phyloP scores from a whole-genome alignment of 164 flowering plant species.

The Echeveria elegans region DNA sequence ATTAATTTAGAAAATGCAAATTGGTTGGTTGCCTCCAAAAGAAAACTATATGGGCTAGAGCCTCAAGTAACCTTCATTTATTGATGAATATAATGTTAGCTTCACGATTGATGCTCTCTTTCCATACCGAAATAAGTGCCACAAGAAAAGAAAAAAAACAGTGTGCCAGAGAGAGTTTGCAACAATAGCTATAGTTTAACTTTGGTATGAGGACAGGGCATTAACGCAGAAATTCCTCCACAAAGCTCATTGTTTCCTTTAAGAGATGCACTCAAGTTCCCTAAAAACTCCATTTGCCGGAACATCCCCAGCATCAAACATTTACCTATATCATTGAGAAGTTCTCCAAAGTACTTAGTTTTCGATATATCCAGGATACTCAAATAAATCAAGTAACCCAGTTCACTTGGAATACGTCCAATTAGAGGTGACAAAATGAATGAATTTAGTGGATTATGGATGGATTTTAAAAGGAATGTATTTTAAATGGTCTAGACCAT shows the following conservation, averaged over 20 bases:
- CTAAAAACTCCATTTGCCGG: background rate
- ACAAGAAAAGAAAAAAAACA: too few species aligned
- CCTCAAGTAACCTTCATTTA: background rate
- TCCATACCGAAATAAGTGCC: too few species aligned
- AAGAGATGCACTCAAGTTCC: background rate
- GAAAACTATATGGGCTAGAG: slow-evolving; percentile 20
- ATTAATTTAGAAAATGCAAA: slow-evolving; percentile 21
- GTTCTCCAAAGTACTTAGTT: background rate
- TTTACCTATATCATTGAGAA: background rate
- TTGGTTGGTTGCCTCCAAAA: slow-evolving; percentile 17
- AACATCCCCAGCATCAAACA: background rate
- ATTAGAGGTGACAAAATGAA: too few species aligned
- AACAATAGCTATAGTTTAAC: too few species aligned
- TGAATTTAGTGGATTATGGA: too few species aligned
- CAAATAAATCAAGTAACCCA: background rate
- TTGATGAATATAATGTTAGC: background rate
- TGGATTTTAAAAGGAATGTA: too few species aligned
- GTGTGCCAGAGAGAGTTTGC: too few species aligned
- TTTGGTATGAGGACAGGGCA: too few species aligned
- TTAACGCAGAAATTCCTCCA: background rate
- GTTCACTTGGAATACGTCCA: slow-evolving; percentile 3
- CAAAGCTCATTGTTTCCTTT: slow-evolving; percentile 5
- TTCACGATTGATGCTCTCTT: too few species aligned
- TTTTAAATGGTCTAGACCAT: too few species aligned
- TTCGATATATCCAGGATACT: background rate